phyloP scores from a whole-genome alignment of 139 green algal genomes.

The Edaphochlamys debaryana region DNA sequence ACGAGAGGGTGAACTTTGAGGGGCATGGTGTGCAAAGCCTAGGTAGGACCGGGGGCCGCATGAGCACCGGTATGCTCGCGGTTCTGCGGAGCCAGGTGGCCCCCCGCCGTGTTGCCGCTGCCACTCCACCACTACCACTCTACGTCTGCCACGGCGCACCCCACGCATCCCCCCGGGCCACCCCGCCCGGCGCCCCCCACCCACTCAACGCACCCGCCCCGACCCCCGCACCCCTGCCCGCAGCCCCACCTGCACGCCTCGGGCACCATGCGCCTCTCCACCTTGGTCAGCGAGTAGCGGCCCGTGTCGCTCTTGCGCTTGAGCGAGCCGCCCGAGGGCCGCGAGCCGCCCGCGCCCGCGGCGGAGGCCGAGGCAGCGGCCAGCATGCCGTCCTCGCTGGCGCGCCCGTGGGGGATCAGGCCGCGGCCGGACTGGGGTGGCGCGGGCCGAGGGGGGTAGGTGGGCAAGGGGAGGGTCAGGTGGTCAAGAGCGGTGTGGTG shows the following conservation, averaged over 20 bases:
- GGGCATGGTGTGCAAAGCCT: neutral
- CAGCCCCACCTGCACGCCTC: neutral
- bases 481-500: neutral
- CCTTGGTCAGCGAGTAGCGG: neutral
- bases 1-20: neutral
- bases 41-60: neutral
- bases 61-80: neutral
- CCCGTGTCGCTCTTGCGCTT: slow-evolving; percentile 42
- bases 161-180: too few relatives aligned
- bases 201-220: too few relatives aligned
- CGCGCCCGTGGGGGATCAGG: neutral
- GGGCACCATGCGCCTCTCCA: neutral
- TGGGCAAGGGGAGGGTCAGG: neutral
- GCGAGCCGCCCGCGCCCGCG: neutral
- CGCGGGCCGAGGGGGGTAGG: neutral
- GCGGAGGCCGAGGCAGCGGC: too few relatives aligned
- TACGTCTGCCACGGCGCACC: too few relatives aligned
- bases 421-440: neutral
- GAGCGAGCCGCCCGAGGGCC: neutral
- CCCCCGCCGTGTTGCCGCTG: too few relatives aligned
- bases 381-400: neutral
- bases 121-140: too few relatives aligned
- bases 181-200: too few relatives aligned
- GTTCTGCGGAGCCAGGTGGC: too few relatives aligned
- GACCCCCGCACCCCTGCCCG: neutral